A percentile compares a stretch with the other conserved stretches of the same genome.
Evolutionary conservation across 371 early-diverging fungal genomes (phyloP).

Genomic region (Rhizomucor pusillus): DNA sequence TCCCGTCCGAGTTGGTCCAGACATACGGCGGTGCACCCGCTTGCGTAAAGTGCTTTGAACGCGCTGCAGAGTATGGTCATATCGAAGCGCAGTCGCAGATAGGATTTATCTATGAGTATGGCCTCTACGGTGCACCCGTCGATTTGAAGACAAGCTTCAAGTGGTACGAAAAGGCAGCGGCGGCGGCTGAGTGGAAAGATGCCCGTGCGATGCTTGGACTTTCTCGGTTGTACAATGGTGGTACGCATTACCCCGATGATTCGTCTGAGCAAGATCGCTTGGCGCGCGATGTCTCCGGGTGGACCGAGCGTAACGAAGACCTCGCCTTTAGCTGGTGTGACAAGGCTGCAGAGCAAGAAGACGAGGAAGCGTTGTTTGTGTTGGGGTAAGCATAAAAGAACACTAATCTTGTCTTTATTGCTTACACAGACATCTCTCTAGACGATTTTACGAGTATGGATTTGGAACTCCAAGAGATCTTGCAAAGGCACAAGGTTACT

Average conservation of each 20-base stretch:
- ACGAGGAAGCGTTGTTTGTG: slow-evolving; percentile 36
- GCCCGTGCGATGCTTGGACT: slow-evolving; percentile 28
- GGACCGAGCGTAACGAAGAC: slow-evolving; percentile 47
- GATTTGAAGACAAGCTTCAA: slow-evolving; percentile 17
- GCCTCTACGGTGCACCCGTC: slow-evolving; percentile 15
- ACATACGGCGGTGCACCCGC: slow-evolving; percentile 13
- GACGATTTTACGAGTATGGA: slow-evolving; percentile 30
- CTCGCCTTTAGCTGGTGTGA: slow-evolving; percentile 44
- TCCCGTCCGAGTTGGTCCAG: slow-evolving; percentile 13
- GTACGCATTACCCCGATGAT: slow-evolving; percentile 21
- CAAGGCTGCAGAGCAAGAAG: slow-evolving; percentile 29
- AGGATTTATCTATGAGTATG: slow-evolving; percentile 26
- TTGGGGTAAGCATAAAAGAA: slow-evolving; percentile 16
- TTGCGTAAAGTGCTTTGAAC: slow-evolving; percentile 16
- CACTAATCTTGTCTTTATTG: slow-evolving; percentile 13
- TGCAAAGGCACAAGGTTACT: slow-evolving; percentile 15
- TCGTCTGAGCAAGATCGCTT: slow-evolving; percentile 6
- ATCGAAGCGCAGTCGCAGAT: slow-evolving; percentile 16
- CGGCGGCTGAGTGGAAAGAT: slow-evolving; percentile 13
- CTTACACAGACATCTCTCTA: slow-evolving; percentile 4
- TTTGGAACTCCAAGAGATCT: slow-evolving; percentile 21
- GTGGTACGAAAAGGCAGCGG: slow-evolving; percentile 22
- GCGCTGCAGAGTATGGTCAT: slow-evolving; percentile 21
- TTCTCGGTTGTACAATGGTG: slow-evolving; percentile 23
- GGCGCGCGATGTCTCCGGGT: slow-evolving; percentile 30